A percentile compares a stretch with the other conserved stretches of the same genome.
Evolutionary conservation across 1,139 yeast genomes (phyloP).

Genomic region (Yamadazyma atlantica): DNA sequence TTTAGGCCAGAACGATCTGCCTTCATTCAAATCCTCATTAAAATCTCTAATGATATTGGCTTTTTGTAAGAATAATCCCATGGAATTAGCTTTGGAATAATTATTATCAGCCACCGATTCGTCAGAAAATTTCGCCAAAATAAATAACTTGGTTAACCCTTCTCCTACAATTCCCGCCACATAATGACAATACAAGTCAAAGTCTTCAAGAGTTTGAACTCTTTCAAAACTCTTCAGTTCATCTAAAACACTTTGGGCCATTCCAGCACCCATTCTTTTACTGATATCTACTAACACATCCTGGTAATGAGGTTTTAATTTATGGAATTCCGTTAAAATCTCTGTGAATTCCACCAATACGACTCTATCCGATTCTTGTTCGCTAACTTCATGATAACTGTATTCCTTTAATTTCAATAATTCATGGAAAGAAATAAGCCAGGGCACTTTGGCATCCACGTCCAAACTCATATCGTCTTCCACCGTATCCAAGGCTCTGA

Average conservation of each 20-base stretch:
- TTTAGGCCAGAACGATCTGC: conserved; percentile 94
- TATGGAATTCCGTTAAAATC: conserved; percentile 69
- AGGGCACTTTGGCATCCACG: conserved; percentile 67
- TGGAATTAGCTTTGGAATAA: conserved; percentile 67
- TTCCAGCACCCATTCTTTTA: conserved; percentile 89
- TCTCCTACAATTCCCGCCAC: conserved; percentile 99
- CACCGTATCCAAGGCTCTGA: conserved; percentile 91
- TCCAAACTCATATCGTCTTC: conserved; percentile 95
- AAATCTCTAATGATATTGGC: conserved; percentile 95
- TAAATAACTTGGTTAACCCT: conserved; percentile 82
- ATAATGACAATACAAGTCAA: conserved; percentile 89
- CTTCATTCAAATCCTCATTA: conserved; percentile 88
- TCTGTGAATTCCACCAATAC: conserved; percentile 76
- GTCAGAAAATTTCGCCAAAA: conserved; percentile 65
- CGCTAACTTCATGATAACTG: conserved; percentile 76
- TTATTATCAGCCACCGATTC: conserved; percentile 48
- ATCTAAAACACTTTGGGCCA: conserved; percentile 90
- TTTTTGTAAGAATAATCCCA: conserved; percentile 95
- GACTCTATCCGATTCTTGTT: conserved; percentile 75
- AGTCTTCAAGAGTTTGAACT: conserved; percentile 73
- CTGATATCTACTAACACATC: conserved; percentile 78
- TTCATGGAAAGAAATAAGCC: conserved; percentile 66
- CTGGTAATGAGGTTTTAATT: conserved; percentile 73
- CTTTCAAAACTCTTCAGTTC: conserved; percentile 80
- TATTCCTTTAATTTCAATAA: conserved; percentile 67